Conservation (phyloP, 495 filamentous ascomycete genomes). For the Penicillium herquei region DNA sequence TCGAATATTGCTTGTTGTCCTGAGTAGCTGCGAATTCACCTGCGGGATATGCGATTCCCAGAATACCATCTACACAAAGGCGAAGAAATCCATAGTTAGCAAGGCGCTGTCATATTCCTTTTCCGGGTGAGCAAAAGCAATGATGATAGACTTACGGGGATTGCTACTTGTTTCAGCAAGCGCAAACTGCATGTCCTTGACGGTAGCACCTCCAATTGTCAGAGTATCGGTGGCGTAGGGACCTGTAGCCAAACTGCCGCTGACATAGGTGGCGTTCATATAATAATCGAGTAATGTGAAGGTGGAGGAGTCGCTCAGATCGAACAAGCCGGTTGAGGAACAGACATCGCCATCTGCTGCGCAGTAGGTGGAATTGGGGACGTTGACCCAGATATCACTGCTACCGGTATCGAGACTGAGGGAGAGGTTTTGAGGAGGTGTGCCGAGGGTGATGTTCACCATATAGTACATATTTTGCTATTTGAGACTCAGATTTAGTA, state of each 20-base stretch:
- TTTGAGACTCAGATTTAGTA: slow-evolving; percentile 11
- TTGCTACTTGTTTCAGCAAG: slow-evolving; percentile 62
- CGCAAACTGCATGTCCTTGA: slow-evolving; percentile 69
- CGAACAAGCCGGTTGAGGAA: slow-evolving; percentile 46
- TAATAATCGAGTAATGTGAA: slow-evolving; percentile 61
- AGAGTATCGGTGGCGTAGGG: slow-evolving; percentile 78
- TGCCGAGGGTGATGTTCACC: slow-evolving; percentile 66
- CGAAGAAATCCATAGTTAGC: background rate
- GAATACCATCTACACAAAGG: slow-evolving; percentile 59
- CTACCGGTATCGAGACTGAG: slow-evolving; percentile 74
- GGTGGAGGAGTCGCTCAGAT: slow-evolving; percentile 63
- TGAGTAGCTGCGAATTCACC: slow-evolving; percentile 45
- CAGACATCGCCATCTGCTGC: slow-evolving; percentile 45
- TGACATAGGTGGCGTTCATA: slow-evolving; percentile 81
- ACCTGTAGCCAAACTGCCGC: slow-evolving; percentile 66
- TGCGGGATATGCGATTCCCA: slow-evolving; percentile 74
- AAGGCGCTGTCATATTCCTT: background rate
- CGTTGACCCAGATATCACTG: slow-evolving; percentile 70
- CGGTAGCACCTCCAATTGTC: slow-evolving; percentile 53
- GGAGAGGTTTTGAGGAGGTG: slow-evolving; percentile 56
- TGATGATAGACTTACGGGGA: slow-evolving; percentile 33
- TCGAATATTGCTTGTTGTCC: slow-evolving; percentile 45
- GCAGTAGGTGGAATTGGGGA: slow-evolving; percentile 17
- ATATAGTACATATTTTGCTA: slow-evolving; percentile 62
- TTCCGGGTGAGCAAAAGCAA: background rate